These are phyloP conservation scores for Fusarium sp. DNA, from an alignment of 2,329 filamentous ascomycete species.

Conservation along the genomic window DNA sequence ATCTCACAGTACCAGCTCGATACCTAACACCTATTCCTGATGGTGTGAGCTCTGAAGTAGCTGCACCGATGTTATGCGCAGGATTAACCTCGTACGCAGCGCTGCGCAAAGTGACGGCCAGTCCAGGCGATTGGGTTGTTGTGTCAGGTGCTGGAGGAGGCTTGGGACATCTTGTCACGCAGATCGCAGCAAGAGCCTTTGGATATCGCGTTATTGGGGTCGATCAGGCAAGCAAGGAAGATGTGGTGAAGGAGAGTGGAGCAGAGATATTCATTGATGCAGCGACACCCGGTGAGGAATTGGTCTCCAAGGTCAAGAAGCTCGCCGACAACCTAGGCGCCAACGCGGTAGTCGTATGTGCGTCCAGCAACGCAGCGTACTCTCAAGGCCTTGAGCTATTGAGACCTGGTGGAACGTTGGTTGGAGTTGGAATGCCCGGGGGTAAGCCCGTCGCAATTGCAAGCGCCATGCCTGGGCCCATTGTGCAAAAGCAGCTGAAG, in stretches of 20 bases:
- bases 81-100: not conserved
- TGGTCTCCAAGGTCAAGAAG: not conserved
- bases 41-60: not conserved
- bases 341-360: not conserved
- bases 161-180: not conserved
- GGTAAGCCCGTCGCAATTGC: not conserved
- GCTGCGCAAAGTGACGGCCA: accelerated
- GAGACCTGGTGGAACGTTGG: not conserved
- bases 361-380: not conserved
- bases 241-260: not conserved
- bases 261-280: not conserved
- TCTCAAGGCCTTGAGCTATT: not conserved
- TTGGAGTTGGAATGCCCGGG: not conserved
- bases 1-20: not conserved
- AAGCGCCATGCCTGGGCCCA: not conserved
- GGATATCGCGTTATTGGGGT: not conserved
- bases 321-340: not conserved
- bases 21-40: not conserved
- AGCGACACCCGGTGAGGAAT: not conserved
- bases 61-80: not conserved
- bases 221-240: not conserved
- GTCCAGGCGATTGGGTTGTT: not conserved
- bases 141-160: not conserved
- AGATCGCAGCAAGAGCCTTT: not conserved
- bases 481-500: not conserved